Base-by-base conservation (phyloP, 768 basidiomycete genomes). In the Pleurotus eryngii region DNA sequence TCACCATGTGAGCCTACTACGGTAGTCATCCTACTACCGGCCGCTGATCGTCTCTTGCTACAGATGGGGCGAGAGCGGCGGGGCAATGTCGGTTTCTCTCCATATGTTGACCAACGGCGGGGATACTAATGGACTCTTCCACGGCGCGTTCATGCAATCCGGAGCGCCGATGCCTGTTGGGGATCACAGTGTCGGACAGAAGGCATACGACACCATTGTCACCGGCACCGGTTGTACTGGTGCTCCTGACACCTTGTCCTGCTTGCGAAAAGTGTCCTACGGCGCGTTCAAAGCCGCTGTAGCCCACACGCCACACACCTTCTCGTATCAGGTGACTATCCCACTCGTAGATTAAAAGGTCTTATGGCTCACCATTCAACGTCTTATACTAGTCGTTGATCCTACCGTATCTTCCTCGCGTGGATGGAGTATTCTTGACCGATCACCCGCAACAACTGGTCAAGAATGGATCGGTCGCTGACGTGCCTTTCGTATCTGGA, bases 61-160 rank as follows among this genome's bases (percentile, higher is more conserved):
- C 40, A 74, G 73, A 54, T 75, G 76, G 74, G 74, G 72, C 3
- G 70, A 74, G 64, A 75, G 74, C 49, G 72, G 74, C 0, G 86
- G 85, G 9, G 83, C 84, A 1, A 78, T 83, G 42, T 79, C 78
- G 22, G 81, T 76, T 6, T 67, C 77, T 7, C 61, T 81, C 9
- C 83, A 85, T 3, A 80, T 83, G 77, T 46, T 81, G 1, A 66
- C 74, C 3, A 76, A 81, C 59, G 69, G 67, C 6, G 81, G 80
- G 3, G 67, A 81, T 57, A 67, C 70, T 7, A 73, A 76, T 50
- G 76, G 74, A 0, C 66, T 82, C 4, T 83, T 81, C 70, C 75
- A 76, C 0, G 81, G 69, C 0, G 80, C 68, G 1, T 75, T 81
- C 62, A 81, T 83, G 81, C 65, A 81, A 60, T 80, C 76, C 3